Evolutionary conservation across 371 early-diverging fungal species (phyloP).

Genomic region (Smittium mucronatum): DNA sequence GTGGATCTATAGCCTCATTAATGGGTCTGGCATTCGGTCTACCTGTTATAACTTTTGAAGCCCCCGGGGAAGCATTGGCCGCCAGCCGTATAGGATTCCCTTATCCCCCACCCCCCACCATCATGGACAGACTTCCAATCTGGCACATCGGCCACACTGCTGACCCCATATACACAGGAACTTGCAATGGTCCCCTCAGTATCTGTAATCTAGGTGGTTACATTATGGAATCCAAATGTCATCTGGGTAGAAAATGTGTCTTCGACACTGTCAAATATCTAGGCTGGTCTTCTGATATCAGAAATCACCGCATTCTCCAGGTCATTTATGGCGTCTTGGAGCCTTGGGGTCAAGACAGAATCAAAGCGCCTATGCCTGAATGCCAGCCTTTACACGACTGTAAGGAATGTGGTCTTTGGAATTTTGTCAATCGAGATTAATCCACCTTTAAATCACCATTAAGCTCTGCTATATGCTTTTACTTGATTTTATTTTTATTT

Average conservation of each 20-base stretch:
- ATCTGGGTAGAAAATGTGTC: slow-evolving; percentile 43
- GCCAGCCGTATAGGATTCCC: slow-evolving; percentile 71
- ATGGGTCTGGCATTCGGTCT: slow-evolving; percentile 74
- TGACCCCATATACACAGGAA: slow-evolving; percentile 88
- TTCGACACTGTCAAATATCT: slow-evolving; percentile 55
- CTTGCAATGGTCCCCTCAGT: slow-evolving; percentile 61
- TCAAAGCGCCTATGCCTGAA: slow-evolving; percentile 33
- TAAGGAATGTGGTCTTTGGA: slow-evolving; percentile 63
- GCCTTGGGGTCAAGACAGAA: slow-evolving; percentile 29
- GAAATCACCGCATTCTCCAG: slow-evolving; percentile 59
- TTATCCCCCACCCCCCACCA: slow-evolving; percentile 35
- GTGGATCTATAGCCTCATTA: slow-evolving; percentile 70
- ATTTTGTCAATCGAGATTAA: slow-evolving; percentile 44
- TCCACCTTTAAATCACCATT: slow-evolving; percentile 24
- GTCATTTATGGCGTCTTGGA: slow-evolving; percentile 66
- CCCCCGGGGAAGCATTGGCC: slow-evolving; percentile 73
- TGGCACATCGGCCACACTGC: slow-evolving; percentile 88
- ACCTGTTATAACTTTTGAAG: slow-evolving; percentile 78
- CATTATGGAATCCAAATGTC: slow-evolving; percentile 71
- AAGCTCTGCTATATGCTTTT: slow-evolving; percentile 2
- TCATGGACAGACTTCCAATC: slow-evolving; percentile 48
- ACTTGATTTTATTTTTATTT: neutral
- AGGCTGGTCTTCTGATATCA: slow-evolving; percentile 59
- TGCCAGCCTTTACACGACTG: slow-evolving; percentile 48
- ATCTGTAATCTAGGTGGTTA: slow-evolving; percentile 82